phyloP scores from a whole-genome alignment of 1,139 yeast species.

The Pichia sp. region DNA sequence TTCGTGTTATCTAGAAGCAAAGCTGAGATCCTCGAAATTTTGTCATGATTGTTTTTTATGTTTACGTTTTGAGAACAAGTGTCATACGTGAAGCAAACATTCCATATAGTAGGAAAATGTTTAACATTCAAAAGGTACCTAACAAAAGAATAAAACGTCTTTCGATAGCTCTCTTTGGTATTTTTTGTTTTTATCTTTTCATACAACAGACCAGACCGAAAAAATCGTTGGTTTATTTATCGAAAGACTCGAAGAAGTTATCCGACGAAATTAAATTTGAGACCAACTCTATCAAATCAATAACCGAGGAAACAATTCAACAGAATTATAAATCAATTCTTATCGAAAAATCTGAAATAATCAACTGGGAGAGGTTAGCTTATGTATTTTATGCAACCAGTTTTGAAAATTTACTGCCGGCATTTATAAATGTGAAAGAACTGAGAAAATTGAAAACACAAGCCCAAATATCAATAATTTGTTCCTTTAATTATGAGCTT shows the following conservation, averaged over 20 bases:
- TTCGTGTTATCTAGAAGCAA: too few species aligned
- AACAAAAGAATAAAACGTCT: too few species aligned
- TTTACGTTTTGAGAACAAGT: too few species aligned
- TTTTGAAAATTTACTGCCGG: slow-evolving; percentile 33
- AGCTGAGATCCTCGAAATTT: too few species aligned
- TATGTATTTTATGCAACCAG: slow-evolving; percentile 43
- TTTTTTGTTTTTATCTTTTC: not conserved
- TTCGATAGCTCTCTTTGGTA: not conserved
- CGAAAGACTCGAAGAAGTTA: not conserved
- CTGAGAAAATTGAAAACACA: slow-evolving; percentile 28
- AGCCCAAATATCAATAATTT: slow-evolving; percentile 34
- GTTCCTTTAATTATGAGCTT: slow-evolving; percentile 8
- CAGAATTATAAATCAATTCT: slow-evolving; percentile 11
- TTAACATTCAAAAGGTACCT: too few species aligned
- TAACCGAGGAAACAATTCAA: slow-evolving; percentile 13
- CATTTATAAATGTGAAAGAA: slow-evolving; percentile 33
- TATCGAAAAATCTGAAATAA: slow-evolving; percentile 5
- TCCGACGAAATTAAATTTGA: slow-evolving; percentile 8
- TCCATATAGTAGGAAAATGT: too few species aligned
- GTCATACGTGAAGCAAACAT: too few species aligned
- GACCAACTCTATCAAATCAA: slow-evolving; percentile 12
- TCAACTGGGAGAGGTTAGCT: slow-evolving; percentile 25
- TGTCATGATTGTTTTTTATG: too few species aligned
- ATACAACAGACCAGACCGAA: not conserved
- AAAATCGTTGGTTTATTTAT: not conserved